Evolutionary conservation across 2,329 filamentous ascomycete genomes (phyloP), one percentile per base, ranked within the genome.

Genomic region (Xylaria sp.): DNA sequence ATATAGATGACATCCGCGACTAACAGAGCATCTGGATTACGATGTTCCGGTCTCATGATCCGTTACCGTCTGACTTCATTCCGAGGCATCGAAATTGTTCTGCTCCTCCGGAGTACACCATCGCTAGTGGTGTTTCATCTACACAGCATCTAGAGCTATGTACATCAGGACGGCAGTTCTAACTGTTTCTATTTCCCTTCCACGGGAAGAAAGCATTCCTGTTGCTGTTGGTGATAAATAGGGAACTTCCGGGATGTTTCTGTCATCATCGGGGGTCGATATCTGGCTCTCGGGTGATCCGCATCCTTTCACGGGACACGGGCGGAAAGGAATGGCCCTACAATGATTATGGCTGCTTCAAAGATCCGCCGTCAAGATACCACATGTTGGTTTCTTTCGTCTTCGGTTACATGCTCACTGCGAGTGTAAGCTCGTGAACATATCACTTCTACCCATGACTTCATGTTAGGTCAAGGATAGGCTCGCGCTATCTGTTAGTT

Each of bases 61-160:
- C 18, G 34, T 44, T 52, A 41, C 37, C 46, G 18, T 25, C 44
- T 58, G 31, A 44, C 44, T 63, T 39, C 34, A 28, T 44, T 57
- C 31, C 10, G 23, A 46, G 9, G n/a, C 23, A 37, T 57, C 56
- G 41, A 34, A 12, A 12, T 28, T 31, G 8, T 28, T 48, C n/a
- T 48, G 46, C 39, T 64, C 23, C 23, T n/a, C 50, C 18, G 51
- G 50, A 56, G 44, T 13, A 51, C 23, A 18, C 18, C 13, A 44
- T 56, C 39, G 57, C 66, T 66, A 52, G 66, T 57, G 51, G 51
- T 63, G 51, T 58, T 28, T 54, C 63, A 25, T 54, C 46, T 50
- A 31, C 37, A 48, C 7, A 34, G 31, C 2, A 9, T 9, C 2
- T 13, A 46, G 34, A 54, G 37, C 44, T 31, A 25, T 46, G 51